These are phyloP conservation scores for Arthrinium puccinioides DNA, from an alignment of 2,329 filamentous ascomycete genomes.

Conservation along the genomic window DNA sequence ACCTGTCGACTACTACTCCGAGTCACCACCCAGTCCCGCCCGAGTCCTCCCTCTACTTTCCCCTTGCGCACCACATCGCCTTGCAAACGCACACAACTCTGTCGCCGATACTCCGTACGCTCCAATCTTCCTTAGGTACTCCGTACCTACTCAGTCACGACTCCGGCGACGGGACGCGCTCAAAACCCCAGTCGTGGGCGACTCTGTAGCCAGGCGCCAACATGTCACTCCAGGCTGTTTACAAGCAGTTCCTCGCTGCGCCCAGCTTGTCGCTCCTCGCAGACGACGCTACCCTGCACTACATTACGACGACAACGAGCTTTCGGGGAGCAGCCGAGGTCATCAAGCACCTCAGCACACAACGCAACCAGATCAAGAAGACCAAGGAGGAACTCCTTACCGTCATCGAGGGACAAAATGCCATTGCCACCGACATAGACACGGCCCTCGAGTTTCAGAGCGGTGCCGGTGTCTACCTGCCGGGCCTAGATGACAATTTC, in stretches of 20 bases:
- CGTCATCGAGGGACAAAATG: slow-evolving; percentile 62
- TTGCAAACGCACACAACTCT: too few species aligned
- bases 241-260: slow-evolving; percentile 65
- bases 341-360: slow-evolving; percentile 69
- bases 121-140: too few species aligned
- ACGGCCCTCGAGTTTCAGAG: slow-evolving; percentile 75
- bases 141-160: too few species aligned
- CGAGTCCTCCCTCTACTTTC: too few species aligned
- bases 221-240: slow-evolving; percentile 48
- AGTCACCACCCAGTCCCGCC: too few species aligned
- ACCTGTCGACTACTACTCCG: too few species aligned
- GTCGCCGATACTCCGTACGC: too few species aligned
- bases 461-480: slow-evolving; percentile 80
- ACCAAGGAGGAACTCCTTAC: slow-evolving; percentile 72
- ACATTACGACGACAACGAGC: slow-evolving; percentile 80
- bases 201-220: too few species aligned
- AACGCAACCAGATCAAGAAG: slow-evolving; percentile 72
- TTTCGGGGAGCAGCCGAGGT: slow-evolving; percentile 67
- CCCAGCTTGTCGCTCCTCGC: slow-evolving; percentile 58
- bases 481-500: slow-evolving; percentile 90
- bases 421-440: slow-evolving; percentile 71
- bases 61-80: too few species aligned
- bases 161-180: too few species aligned
- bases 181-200: too few species aligned
- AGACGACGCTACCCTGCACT: slow-evolving; percentile 66